Percentiles rank a stretch among this genome's conserved stretches.
Evolutionary conservation across 345 rosid species (phyloP).

Genomic region (Firmiana major): DNA sequence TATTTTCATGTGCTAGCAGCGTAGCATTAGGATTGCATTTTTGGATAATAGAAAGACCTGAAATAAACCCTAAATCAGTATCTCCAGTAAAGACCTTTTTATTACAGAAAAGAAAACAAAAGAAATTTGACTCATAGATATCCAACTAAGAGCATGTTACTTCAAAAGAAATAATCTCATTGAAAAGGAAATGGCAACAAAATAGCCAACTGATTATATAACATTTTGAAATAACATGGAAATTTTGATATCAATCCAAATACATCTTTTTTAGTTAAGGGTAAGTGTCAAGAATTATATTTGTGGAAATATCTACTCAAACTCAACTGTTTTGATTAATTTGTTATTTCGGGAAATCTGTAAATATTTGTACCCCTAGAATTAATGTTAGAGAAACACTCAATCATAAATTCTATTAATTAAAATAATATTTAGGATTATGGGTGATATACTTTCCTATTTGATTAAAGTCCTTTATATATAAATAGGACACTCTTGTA

Average conservation of each 20-base stretch:
- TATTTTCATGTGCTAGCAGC: slow-evolving; percentile 68
- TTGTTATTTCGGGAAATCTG: no score
- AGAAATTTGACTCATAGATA: slow-evolving; percentile 3
- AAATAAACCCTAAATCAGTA: slow-evolving; percentile 23
- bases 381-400: no score
- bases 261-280: background rate
- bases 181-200: background rate
- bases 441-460: no score
- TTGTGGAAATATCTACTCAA: no score
- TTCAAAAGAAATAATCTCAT: background rate
- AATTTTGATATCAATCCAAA: background rate
- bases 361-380: no score
- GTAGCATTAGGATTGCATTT: slow-evolving; percentile 64
- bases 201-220: background rate
- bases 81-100: background rate
- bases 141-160: slow-evolving; percentile 7
- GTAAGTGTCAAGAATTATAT: no score
- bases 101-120: background rate
- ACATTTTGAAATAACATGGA: background rate
- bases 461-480: no score
- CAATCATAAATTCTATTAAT: no score
- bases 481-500: no score
- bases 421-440: no score
- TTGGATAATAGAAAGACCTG: slow-evolving; percentile 84
- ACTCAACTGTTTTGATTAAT: no score